Evolutionary conservation across 768 basidiomycete species (phyloP).

Genomic region (Lepiota brunneoincarnata): DNA sequence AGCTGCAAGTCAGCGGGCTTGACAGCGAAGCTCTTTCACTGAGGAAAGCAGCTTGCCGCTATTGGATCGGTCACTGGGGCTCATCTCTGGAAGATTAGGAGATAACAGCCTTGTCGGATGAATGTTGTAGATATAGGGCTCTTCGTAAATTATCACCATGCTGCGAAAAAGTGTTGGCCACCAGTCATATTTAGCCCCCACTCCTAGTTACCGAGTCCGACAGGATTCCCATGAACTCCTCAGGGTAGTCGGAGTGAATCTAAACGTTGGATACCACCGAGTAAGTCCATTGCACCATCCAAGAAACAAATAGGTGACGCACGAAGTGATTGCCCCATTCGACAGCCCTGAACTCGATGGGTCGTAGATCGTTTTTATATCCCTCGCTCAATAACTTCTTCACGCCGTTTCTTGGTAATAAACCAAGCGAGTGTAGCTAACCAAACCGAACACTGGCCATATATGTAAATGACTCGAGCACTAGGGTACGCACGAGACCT

Average conservation of each 20-base stretch:
- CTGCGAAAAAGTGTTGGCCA: too few relatives aligned
- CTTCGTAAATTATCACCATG: neutral
- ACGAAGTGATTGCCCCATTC: conserved; percentile 2
- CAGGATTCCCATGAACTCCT: neutral
- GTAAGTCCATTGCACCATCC: neutral
- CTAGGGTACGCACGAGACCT: neutral
- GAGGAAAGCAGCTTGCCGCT: conserved; percentile 58
- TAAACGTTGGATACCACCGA: neutral
- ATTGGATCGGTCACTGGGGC: conserved; percentile 48
- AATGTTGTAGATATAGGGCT: neutral
- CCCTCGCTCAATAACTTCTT: neutral
- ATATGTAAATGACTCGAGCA: neutral
- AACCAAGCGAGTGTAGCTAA: too few relatives aligned
- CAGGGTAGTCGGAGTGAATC: neutral
- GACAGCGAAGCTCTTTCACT: conserved; percentile 43
- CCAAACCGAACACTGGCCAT: neutral
- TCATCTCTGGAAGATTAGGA: neutral
- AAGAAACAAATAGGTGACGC: too few relatives aligned
- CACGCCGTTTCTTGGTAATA: neutral
- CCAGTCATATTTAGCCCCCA: too few relatives aligned
- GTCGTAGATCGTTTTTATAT: neutral
- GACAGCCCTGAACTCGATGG: neutral
- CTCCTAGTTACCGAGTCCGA: too few relatives aligned
- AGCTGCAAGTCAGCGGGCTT: conserved; percentile 41
- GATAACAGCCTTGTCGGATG: neutral